Percentiles rank a stretch among this genome's conserved stretches.
Evolutionary conservation across 495 filamentous ascomycete species (phyloP).

Genomic region (Chlorociboria aeruginascens): DNA sequence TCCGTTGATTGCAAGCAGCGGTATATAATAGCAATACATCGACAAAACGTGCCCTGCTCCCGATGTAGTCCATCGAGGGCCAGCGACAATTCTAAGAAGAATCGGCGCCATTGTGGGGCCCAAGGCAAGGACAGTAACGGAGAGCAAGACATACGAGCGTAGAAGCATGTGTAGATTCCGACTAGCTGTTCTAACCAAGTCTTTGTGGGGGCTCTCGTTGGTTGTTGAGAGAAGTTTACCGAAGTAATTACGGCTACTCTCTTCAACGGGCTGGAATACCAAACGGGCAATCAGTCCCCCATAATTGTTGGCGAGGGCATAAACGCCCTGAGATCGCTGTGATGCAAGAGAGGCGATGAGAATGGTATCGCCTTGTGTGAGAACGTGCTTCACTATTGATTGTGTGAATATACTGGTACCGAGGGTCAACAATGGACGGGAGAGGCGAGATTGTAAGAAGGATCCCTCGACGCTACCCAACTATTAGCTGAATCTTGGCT

Average conservation of each 20-base stretch:
- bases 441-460: constrained; percentile 53
- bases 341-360: constrained; percentile 67
- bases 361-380: constrained; percentile 89
- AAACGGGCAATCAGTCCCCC: constrained; percentile 81
- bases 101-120: constrained; percentile 63
- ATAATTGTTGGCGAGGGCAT: constrained; percentile 89
- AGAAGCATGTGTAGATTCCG: constrained; percentile 40
- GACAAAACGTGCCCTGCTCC: constrained; percentile 54
- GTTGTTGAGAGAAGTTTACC: constrained; percentile 48
- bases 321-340: constrained; percentile 76
- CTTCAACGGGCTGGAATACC: constrained; percentile 90
- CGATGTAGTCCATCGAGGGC: constrained; percentile 56
- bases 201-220: constrained; percentile 2
- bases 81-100: constrained; percentile 60
- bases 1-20: constrained; percentile 83
- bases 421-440: constrained; percentile 50
- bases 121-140: constrained; percentile 49
- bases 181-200: constrained; percentile 24
- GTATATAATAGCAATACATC: constrained; percentile 83
- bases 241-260: constrained; percentile 79
- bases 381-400: constrained; percentile 74
- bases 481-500: not conserved
- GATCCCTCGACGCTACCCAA: constrained; percentile 4
- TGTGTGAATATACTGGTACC: constrained; percentile 76
- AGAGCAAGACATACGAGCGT: constrained; percentile 53